phyloP scores from a whole-genome alignment of 2,329 filamentous ascomycete genomes.

The Zelopaecilomyces penicillatus region DNA sequence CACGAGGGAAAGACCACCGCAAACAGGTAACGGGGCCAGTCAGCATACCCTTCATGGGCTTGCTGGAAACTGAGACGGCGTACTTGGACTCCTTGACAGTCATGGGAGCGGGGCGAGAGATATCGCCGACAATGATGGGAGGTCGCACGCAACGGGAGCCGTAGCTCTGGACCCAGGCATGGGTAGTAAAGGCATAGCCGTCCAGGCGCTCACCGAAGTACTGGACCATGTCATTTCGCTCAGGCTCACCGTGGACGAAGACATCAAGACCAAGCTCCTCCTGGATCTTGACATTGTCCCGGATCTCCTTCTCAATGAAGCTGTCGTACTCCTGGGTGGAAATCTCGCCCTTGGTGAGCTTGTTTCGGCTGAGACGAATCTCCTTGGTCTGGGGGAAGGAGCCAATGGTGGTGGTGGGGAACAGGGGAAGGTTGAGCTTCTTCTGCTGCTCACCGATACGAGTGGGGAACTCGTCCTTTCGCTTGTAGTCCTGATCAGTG shows the following conservation, averaged over 20 bases:
- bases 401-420: slow-evolving; percentile 98
- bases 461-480: slow-evolving; percentile 77
- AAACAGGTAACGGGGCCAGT: slow-evolving; percentile 98
- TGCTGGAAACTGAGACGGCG: slow-evolving; percentile 89
- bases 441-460: slow-evolving; percentile 85
- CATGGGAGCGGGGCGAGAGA: slow-evolving; percentile 94
- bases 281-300: slow-evolving; percentile 91
- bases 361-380: slow-evolving; percentile 93
- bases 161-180: slow-evolving; percentile 98
- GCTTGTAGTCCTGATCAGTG: slow-evolving; percentile 77
- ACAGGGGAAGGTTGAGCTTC: slow-evolving; percentile 86
- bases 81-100: slow-evolving; percentile 99
- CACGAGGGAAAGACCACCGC: slow-evolving; percentile 99
- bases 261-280: slow-evolving; percentile 97
- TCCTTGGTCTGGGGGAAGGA: slow-evolving; percentile 99
- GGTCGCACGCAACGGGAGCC: slow-evolving; percentile 97
- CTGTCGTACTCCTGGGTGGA: slow-evolving; percentile 87
- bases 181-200: slow-evolving; percentile 97
- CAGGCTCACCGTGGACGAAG: slow-evolving; percentile 95
- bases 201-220: slow-evolving; percentile 98
- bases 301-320: slow-evolving; percentile 99
- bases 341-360: slow-evolving; percentile 98
- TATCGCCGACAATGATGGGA: slow-evolving; percentile 96
- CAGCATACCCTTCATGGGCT: slow-evolving; percentile 99
- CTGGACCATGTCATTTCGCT: slow-evolving; percentile 99